Conservation (phyloP, 805 yeast species). For the Pichia sporocuriosa region DNA sequence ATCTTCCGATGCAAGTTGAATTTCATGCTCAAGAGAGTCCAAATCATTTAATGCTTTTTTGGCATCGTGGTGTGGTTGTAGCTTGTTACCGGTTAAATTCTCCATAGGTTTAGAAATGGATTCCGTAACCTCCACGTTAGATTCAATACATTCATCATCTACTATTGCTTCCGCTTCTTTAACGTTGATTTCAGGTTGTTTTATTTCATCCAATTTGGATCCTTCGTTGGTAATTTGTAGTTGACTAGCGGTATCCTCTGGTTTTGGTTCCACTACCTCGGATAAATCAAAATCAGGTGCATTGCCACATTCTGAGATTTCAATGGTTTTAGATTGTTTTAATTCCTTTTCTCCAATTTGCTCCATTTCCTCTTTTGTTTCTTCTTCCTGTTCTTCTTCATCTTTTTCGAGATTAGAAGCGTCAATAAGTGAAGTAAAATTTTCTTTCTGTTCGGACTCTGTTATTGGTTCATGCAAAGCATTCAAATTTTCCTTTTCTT, state of each 20-base stretch:
- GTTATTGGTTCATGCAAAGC: not conserved
- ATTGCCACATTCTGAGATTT: too few species aligned
- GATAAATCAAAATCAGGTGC: not conserved
- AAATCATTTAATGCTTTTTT: conserved; percentile 4
- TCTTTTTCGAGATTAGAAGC: too few species aligned
- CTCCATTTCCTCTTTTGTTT: not conserved
- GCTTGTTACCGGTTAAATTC: not conserved
- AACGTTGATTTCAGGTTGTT: too few species aligned
- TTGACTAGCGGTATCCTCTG: not conserved
- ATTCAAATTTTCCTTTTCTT: not conserved
- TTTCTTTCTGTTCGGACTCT: not conserved
- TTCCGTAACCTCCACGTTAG: not conserved
- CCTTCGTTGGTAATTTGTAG: too few species aligned
- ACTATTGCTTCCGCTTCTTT: not conserved
- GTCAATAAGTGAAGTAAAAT: too few species aligned
- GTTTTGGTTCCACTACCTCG: not conserved
- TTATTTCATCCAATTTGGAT: too few species aligned
- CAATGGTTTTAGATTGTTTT: not conserved
- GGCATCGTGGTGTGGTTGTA: not conserved
- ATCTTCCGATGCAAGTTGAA: not conserved
- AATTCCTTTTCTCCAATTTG: not conserved
- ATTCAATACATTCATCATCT: not conserved
- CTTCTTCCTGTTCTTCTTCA: not conserved
- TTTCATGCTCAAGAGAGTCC: conserved; percentile 1
- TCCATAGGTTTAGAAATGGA: not conserved